Conservation (phyloP, 805 yeast species). For the Hermanozyma aechmeae region DNA sequence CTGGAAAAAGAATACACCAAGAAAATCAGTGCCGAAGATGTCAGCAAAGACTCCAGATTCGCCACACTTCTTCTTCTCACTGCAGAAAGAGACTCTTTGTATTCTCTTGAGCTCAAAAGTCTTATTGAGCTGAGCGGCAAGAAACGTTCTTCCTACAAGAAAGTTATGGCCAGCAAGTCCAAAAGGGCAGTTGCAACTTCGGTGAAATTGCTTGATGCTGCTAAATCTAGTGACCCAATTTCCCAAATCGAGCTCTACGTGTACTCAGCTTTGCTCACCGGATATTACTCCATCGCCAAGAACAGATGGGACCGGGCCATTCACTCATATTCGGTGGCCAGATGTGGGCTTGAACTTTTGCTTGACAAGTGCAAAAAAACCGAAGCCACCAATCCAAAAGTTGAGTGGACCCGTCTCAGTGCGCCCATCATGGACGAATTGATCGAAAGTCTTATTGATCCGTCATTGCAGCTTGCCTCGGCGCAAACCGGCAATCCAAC, state of each 20-base stretch:
- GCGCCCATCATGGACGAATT: constrained; percentile 41
- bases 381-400: constrained; percentile 12
- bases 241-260: constrained; percentile 22
- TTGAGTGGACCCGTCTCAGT: constrained; percentile 10
- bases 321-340: constrained; percentile 46
- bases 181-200: constrained; percentile 49
- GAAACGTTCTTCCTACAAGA: constrained; percentile 36
- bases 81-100: constrained; percentile 72
- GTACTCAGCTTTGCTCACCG: constrained; percentile 41
- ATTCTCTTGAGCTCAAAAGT: constrained; percentile 54
- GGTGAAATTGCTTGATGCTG: constrained; percentile 30
- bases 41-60: constrained; percentile 39
- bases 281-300: constrained; percentile 40
- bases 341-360: constrained; percentile 51
- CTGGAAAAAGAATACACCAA: constrained; percentile 37
- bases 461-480: constrained; percentile 48
- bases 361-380: constrained; percentile 3
- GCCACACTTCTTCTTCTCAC: constrained; percentile 53
- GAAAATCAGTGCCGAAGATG: constrained; percentile 38
- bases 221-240: constrained; percentile 25
- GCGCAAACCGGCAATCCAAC: constrained; percentile 25
- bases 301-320: constrained; percentile 50
- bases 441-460: constrained; percentile 53
- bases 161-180: constrained; percentile 48
- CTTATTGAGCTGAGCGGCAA: constrained; percentile 45